Base-by-base conservation (phyloP, 306 rosid species). In the Calophaca sinica region DNA sequence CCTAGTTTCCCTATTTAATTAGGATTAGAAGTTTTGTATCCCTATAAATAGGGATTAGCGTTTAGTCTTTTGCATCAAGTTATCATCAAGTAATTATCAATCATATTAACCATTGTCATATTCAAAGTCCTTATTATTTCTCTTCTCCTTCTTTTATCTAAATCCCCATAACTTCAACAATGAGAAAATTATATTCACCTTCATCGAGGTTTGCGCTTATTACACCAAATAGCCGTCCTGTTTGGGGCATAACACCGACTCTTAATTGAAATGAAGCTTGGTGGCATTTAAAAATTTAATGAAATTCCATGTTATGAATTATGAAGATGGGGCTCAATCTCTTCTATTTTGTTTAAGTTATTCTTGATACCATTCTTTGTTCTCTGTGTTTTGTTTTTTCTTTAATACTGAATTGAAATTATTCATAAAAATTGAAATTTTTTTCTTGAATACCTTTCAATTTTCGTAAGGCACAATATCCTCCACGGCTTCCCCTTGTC, bases 401-500 rank as follows among this genome's bases (percentile, higher is more conserved):
- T 59, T n/a, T 39, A 35, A 35, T 60, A 60, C 6, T 12, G 9
- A 62, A 32, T 49, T 50, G 28, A 69, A 69, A 33, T 33, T 59
- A 59, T 59, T 59, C 42, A 59, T 33, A 59, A 59, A 59, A 32
- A 59, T 64, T 6, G 6, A 36, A 36, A 36, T 36, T 1, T 36
- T 36, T 36, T 36, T 36, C 41, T 36, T 36, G 41, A 36, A 36
- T 36, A 36, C 41, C 5, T 6, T 36, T 36, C 4, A 36, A 36
- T 36, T 36, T 36, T 20, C 1, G 26, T 7, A 13, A 62, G 6
- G 13, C 38, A 42, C 9, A 54, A 2, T 57, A 14, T 29, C 54
- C 31, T 15, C 5, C 67, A 42, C 7, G 15, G 45, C 6, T 59
- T 59, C 57, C 38, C 57, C 57, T 58, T 59, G 68, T 58, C 48